phyloP scores from a whole-genome alignment of 2,329 filamentous ascomycete genomes.

The Alternaria angustiovoidea region DNA sequence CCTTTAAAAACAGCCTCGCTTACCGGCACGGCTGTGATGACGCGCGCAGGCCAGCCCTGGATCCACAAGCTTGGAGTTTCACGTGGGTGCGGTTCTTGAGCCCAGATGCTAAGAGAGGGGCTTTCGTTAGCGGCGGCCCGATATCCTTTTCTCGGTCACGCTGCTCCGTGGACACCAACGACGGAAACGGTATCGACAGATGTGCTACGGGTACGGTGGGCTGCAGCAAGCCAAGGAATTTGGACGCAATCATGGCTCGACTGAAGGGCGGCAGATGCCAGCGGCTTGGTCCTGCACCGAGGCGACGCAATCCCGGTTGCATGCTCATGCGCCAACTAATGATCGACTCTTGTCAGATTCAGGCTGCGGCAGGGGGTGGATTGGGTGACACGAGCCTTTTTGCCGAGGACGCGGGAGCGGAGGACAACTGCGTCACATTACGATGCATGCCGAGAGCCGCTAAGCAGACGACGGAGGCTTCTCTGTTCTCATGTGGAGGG shows the following conservation, averaged over 20 bases:
- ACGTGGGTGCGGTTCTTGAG: conserved; percentile 42
- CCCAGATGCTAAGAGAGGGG: conserved; percentile 37
- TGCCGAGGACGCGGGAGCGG: conserved; percentile 46
- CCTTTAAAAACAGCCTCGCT: conserved; percentile 24
- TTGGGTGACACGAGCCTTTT: conserved; percentile 41
- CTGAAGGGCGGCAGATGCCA: conserved; percentile 29
- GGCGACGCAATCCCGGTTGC: conserved; percentile 35
- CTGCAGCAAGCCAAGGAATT: conserved; percentile 21
- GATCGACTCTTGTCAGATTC: conserved; percentile 42
- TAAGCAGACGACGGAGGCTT: conserved; percentile 47
- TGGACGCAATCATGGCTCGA: conserved; percentile 23
- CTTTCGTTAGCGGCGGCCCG: conserved; percentile 37
- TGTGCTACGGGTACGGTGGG: conserved; percentile 27
- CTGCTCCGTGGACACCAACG: conserved; percentile 27
- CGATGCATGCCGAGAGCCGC: conserved; percentile 34
- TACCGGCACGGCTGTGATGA: conserved; percentile 43
- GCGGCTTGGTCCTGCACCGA: conserved; percentile 42
- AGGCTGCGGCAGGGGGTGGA: conserved; percentile 37
- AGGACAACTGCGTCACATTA: conserved; percentile 44
- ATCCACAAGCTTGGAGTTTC: conserved; percentile 40
- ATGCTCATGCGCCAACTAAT: conserved; percentile 43
- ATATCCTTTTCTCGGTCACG: conserved; percentile 34
- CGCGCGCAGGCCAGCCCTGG: conserved; percentile 44
- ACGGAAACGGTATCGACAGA: conserved; percentile 30
- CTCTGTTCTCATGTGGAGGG: conserved; percentile 34